A percentile compares a stretch with the other conserved stretches of the same genome.
These are phyloP conservation scores for Microstroma glucosiphilum DNA, from an alignment of 1,284 basidiomycete genomes.

Conservation along the genomic window DNA sequence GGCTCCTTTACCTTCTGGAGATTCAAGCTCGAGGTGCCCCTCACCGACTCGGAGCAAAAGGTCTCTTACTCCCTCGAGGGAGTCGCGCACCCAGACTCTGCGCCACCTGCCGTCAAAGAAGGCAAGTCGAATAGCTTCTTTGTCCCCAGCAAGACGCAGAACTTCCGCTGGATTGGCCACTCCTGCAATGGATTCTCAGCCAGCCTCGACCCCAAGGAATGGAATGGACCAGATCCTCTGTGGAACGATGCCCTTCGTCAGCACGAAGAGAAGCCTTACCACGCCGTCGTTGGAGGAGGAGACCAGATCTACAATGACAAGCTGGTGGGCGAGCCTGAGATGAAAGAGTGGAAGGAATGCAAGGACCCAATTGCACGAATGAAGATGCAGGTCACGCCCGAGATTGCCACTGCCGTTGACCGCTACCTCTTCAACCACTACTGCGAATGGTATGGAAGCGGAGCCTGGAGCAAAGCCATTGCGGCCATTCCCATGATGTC, in stretches of 20 bases:
- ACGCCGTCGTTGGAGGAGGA: constrained; percentile 70
- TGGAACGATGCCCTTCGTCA: constrained; percentile 83
- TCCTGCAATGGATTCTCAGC: constrained; percentile 61
- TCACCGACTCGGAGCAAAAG: constrained; percentile 67
- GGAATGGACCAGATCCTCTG: constrained; percentile 56
- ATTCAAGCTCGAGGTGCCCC: constrained; percentile 77
- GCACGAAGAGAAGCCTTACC: constrained; percentile 74
- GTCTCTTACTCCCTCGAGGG: constrained; percentile 61
- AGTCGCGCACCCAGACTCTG: constrained; percentile 27
- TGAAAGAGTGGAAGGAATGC: constrained; percentile 72
- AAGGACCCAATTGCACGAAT: constrained; percentile 64
- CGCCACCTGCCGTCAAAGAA: constrained; percentile 28
- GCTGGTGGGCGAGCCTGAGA: constrained; percentile 49
- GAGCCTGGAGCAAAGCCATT: constrained; percentile 87
- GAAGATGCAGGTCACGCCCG: constrained; percentile 62
- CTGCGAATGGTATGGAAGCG: constrained; percentile 65
- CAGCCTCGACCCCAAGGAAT: constrained; percentile 53
- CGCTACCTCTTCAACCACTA: constrained; percentile 74
- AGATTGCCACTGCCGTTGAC: constrained; percentile 73
- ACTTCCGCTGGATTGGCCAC: constrained; percentile 84
- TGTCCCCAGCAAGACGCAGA: constrained; percentile 72
- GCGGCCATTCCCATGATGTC: constrained; percentile 70
- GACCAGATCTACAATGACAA: constrained; percentile 47
- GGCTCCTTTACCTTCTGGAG: constrained; percentile 87
- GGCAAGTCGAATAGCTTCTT: constrained; percentile 68